Evolutionary conservation across 2,329 filamentous ascomycete species (phyloP).

Genomic region (Cladosporium austrohemisphaericum): DNA sequence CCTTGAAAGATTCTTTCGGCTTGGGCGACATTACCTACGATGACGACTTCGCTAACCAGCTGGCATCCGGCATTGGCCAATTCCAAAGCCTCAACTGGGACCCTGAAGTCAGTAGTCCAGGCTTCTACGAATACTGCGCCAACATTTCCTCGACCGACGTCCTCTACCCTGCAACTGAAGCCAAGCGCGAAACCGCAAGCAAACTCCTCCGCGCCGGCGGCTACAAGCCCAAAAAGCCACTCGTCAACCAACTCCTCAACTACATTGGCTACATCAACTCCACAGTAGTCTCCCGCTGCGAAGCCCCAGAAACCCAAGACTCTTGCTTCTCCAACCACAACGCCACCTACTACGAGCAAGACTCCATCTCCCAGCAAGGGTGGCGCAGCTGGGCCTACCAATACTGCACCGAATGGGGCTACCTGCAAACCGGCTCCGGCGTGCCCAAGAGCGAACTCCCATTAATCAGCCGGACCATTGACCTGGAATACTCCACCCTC

Average conservation of each 20-base stretch:
- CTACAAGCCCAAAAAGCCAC: constrained; percentile 39
- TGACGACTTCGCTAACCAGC: constrained; percentile 51
- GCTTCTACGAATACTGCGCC: constrained; percentile 53
- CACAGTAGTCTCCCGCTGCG: constrained; percentile 41
- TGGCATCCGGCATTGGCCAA: constrained; percentile 43
- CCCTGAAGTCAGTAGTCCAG: constrained; percentile 47
- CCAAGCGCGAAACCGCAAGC: constrained; percentile 38
- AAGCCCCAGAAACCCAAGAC: constrained; percentile 43
- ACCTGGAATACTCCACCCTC: constrained; percentile 58
- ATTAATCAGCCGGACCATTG: constrained; percentile 67
- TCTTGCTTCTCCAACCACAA: constrained; percentile 52
- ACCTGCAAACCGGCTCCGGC: constrained; percentile 68
- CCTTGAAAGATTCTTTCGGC: constrained; percentile 54
- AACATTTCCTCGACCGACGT: constrained; percentile 50
- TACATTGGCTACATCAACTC: constrained; percentile 53
- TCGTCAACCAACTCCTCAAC: constrained; percentile 54
- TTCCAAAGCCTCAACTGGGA: constrained; percentile 62
- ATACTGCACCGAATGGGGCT: constrained; percentile 57
- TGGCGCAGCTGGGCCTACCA: constrained; percentile 57
- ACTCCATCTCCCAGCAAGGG: constrained; percentile 39
- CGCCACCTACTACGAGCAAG: constrained; percentile 42
- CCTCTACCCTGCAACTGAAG: constrained; percentile 41
- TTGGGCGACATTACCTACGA: constrained; percentile 47
- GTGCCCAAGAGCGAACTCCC: constrained; percentile 62
- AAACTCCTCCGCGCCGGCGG: constrained; percentile 48